Conservation (phyloP, 768 basidiomycete genomes). For the Agaricus sinodeliciosus region DNA sequence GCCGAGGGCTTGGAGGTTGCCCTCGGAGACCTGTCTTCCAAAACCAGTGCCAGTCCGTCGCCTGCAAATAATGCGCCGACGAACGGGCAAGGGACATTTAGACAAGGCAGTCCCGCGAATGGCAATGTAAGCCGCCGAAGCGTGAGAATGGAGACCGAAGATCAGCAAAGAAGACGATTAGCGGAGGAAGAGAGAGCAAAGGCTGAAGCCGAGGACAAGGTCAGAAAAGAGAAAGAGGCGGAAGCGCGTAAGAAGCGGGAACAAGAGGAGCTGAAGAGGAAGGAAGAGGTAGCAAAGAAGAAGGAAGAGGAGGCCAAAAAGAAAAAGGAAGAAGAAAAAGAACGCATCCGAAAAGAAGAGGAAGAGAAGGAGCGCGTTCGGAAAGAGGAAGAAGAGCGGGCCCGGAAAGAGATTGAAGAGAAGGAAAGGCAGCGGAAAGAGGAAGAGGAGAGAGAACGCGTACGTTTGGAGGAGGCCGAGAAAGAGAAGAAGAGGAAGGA, state of each 20-base stretch:
- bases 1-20: constrained; percentile 61
- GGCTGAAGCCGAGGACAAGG: constrained; percentile 33
- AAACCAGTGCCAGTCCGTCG: constrained; percentile 29
- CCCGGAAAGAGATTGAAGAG: constrained; percentile 39
- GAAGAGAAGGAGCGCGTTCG: constrained; percentile 22
- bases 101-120: constrained; percentile 34
- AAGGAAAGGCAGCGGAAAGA: constrained; percentile 25
- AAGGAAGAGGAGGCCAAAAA: constrained; percentile 42
- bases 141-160: constrained; percentile 60
- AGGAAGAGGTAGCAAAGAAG: constrained; percentile 30
- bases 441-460: constrained; percentile 25
- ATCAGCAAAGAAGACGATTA: constrained; percentile 36
- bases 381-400: constrained; percentile 26
- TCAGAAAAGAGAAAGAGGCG: constrained; percentile 33
- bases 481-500: constrained; percentile 13
- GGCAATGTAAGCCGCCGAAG: constrained; percentile 23
- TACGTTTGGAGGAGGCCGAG: constrained; percentile 22
- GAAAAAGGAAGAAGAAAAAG: constrained; percentile 29
- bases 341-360: constrained; percentile 47
- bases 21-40: constrained; percentile 38
- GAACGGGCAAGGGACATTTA: constrained; percentile 22
- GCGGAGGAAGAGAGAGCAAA: constrained; percentile 41
- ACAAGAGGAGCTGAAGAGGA: constrained; percentile 29
- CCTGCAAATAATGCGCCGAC: constrained; percentile 30
- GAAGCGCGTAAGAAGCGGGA: constrained; percentile 12